Conservation (phyloP, 352 stramenopile genomes). For the Pythium sp. region DNA sequence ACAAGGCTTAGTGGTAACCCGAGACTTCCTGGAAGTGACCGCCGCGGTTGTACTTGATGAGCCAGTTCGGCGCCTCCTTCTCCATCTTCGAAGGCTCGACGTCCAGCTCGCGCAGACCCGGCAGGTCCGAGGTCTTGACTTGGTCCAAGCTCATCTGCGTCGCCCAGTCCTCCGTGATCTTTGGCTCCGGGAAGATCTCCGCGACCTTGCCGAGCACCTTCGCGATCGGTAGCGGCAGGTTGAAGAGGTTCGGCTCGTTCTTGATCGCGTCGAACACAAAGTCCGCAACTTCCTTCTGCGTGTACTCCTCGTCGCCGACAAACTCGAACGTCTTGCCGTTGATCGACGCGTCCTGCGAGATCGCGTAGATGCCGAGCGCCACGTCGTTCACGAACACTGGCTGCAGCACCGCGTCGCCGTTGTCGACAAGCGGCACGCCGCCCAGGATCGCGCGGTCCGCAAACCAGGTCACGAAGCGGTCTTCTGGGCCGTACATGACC, state of each 20-base stretch:
- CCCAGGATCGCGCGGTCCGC: slow-evolving; percentile 69
- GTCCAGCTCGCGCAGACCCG: slow-evolving; percentile 76
- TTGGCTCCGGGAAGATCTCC: slow-evolving; percentile 82
- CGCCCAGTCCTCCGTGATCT: slow-evolving; percentile 79
- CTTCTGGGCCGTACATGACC: slow-evolving; percentile 94
- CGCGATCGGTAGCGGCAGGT: slow-evolving; percentile 75
- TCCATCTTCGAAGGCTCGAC: slow-evolving; percentile 92
- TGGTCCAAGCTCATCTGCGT: slow-evolving; percentile 77
- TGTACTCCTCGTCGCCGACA: slow-evolving; percentile 95
- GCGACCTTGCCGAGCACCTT: slow-evolving; percentile 76
- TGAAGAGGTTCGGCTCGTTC: slow-evolving; percentile 68
- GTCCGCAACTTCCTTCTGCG: slow-evolving; percentile 95
- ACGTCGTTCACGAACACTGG: slow-evolving; percentile 90
- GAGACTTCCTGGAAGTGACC: slow-evolving; percentile 94
- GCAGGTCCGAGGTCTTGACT: slow-evolving; percentile 78
- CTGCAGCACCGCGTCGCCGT: slow-evolving; percentile 91
- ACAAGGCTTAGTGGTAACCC: slow-evolving; percentile 76
- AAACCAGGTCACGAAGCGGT: slow-evolving; percentile 93
- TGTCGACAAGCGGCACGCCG: slow-evolving; percentile 91
- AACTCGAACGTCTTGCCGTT: slow-evolving; percentile 95
- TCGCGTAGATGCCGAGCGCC: slow-evolving; percentile 75
- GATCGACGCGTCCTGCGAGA: slow-evolving; percentile 79
- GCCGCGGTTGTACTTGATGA: slow-evolving; percentile 93
- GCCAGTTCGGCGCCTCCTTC: slow-evolving; percentile 94
- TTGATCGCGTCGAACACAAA: slow-evolving; percentile 94